Conservation (phyloP, 805 yeast species). For the Kregervanrija fluxuum region DNA sequence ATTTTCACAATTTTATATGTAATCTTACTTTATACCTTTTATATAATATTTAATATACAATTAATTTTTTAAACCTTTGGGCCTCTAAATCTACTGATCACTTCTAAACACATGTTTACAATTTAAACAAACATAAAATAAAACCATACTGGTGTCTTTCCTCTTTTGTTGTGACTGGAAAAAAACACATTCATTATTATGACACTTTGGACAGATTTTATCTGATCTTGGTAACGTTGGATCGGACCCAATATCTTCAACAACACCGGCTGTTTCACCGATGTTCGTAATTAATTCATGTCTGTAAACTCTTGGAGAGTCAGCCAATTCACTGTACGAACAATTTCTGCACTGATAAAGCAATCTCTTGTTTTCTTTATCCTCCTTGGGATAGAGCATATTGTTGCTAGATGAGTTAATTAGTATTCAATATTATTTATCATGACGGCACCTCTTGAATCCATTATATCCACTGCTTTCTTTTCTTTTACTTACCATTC, state of each 20-base stretch:
- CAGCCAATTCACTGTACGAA: slow-evolving; percentile 87
- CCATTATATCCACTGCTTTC: no score
- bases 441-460: not conserved
- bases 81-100: slow-evolving; percentile 5
- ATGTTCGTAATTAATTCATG: slow-evolving; percentile 89
- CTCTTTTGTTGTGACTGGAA: slow-evolving; percentile 95
- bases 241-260: slow-evolving; percentile 90
- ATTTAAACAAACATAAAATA: slow-evolving; percentile 84
- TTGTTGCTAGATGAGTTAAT: slow-evolving; percentile 51
- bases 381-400: slow-evolving; percentile 97
- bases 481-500: slow-evolving; percentile 37
- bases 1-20: not conserved
- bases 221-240: slow-evolving; percentile 97
- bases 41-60: not conserved
- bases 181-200: slow-evolving; percentile 84
- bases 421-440: no score
- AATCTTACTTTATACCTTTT: not conserved
- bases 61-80: not conserved
- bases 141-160: slow-evolving; percentile 90
- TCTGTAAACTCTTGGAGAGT: slow-evolving; percentile 78
- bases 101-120: slow-evolving; percentile 70
- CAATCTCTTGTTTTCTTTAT: slow-evolving; percentile 66
- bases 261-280: slow-evolving; percentile 95
- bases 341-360: slow-evolving; percentile 93
- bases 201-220: slow-evolving; percentile 87